Evolutionary conservation across 2,329 filamentous ascomycete species (phyloP).

Genomic region (Aureobasidium sp.): DNA sequence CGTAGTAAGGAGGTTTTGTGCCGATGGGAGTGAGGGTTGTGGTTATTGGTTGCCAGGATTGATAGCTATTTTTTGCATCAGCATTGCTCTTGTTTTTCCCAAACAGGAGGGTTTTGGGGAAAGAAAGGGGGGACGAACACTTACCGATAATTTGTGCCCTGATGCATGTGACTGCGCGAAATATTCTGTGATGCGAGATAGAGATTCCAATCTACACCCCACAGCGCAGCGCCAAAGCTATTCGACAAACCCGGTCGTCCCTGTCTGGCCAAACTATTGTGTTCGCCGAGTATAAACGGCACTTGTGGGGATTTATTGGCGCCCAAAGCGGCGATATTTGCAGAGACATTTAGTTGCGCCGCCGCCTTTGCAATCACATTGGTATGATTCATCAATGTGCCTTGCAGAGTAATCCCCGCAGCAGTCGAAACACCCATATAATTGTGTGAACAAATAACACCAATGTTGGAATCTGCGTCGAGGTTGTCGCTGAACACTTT

Average conservation of each 20-base stretch:
- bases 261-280: conserved; percentile 57
- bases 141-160: conserved; percentile 53
- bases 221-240: conserved; percentile 59
- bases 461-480: conserved; percentile 43
- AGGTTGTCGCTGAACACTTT: conserved; percentile 50
- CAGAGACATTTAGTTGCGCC: conserved; percentile 44
- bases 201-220: conserved; percentile 57
- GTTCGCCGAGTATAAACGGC: conserved; percentile 54
- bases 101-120: too few relatives aligned
- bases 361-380: conserved; percentile 44
- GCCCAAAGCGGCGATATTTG: conserved; percentile 33
- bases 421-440: conserved; percentile 55
- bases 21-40: conserved; percentile 46
- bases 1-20: conserved; percentile 60
- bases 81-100: too few relatives aligned
- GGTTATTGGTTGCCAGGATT: conserved; percentile 52
- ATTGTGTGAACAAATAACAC: conserved; percentile 51
- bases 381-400: conserved; percentile 58
- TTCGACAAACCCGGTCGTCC: conserved; percentile 56
- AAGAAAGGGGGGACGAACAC: too few relatives aligned
- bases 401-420: conserved; percentile 56
- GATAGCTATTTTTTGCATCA: conserved; percentile 35
- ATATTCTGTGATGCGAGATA: conserved; percentile 51
- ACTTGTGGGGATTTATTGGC: conserved; percentile 28
- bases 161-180: conserved; percentile 56